Percentiles rank a stretch among this genome's conserved stretches.
Conservation (phyloP, 345 rosid genomes). For the Psidium friedrichsthalianum region DNA sequence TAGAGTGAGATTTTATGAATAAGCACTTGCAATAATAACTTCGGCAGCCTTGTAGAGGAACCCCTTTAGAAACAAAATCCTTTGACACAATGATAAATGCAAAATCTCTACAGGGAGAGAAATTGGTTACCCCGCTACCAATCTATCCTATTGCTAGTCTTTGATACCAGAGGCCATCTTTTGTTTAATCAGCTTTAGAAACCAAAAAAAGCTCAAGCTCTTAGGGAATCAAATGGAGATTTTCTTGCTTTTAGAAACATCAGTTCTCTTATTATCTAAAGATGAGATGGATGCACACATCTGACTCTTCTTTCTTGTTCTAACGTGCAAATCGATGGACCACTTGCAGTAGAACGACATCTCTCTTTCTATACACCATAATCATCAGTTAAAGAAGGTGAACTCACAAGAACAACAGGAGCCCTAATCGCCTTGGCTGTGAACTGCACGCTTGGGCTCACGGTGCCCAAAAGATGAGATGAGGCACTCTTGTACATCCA, state of each 20-base stretch:
- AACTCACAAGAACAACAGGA: no score
- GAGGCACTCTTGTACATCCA: no score
- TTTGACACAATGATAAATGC: background rate
- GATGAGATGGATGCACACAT: background rate
- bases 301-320: background rate
- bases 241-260: background rate
- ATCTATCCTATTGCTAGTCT: background rate
- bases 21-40: background rate
- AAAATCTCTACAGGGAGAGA: background rate
- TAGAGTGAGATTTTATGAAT: no score
- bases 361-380: no score
- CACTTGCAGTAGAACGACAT: no score
- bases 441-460: no score
- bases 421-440: no score
- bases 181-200: no score
- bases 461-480: no score
- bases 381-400: no score
- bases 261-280: background rate
- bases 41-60: background rate
- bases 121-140: background rate
- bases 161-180: background rate
- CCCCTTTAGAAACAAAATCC: background rate
- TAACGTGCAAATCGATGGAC: background rate
- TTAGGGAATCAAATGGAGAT: background rate
- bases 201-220: background rate